Evolutionary conservation across 2,329 filamentous ascomycete genomes (phyloP), one percentile per base, ranked within the genome.

Genomic region (Penicillium hesseltinei): DNA sequence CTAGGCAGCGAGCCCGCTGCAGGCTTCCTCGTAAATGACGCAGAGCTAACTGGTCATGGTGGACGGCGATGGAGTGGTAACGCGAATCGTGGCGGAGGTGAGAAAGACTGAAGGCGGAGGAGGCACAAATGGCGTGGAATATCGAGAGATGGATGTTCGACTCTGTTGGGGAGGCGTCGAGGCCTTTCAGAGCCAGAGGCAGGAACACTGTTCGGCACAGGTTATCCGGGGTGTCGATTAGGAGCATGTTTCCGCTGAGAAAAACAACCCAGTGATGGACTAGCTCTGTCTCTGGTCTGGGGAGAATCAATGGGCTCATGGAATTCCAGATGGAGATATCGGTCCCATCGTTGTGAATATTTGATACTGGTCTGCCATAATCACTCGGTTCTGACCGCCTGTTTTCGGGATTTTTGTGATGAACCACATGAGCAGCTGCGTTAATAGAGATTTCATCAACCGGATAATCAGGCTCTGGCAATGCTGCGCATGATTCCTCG

Each of bases 191-290:
- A 5, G 65, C 65, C 43, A 66, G 46, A 25, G 65, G 65, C 51
- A 68, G 54, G 45, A 70, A 71, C 2, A 71, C 62, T 17, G 66
- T 69, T 6, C 68, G 63, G 38, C 68, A 71, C 0, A 65, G 64
- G 31, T 71, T 71, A 57, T 70, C 67, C 27, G 67, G 58, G 4
- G 61, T 60, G 42, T 71, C 68, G 17, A 71, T 62, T 25, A 70
- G 59, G 2, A 71, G 59, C 56, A 71, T 65, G 25, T 69, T 68
- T 46, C 69, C 67, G 25, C 64, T 67, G 4, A 71, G 61, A 44
- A 71, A 70, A 31, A 65, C 60, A 7, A 66, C 66, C 69, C 69
- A 71, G 46, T 71, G 67, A 44, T 71, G 66, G 13, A 71, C 56
- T 9, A 71, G 51, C 36, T 69, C 68, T 5, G 55, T 66, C 27